phyloP scores from a whole-genome alignment of 768 basidiomycete genomes.

The Imleria badia region DNA sequence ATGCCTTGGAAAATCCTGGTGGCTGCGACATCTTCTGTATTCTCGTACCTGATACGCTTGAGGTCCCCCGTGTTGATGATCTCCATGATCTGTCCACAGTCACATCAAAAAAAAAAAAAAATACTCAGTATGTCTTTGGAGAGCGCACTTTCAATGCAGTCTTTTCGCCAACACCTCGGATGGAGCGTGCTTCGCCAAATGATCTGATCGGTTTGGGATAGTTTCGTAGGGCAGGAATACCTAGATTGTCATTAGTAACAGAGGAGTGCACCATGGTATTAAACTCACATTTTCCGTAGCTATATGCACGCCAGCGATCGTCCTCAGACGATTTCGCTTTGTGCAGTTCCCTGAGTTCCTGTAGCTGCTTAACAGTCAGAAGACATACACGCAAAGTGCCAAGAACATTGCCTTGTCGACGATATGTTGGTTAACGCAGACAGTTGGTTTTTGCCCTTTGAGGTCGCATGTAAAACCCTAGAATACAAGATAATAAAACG shows the following conservation, averaged over 20 bases:
- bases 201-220: conserved; percentile 59
- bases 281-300: conserved; percentile 63
- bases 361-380: conserved; percentile 43
- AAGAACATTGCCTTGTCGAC: conserved; percentile 58
- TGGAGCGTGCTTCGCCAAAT: conserved; percentile 54
- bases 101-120: background rate
- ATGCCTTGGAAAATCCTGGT: conserved; percentile 70
- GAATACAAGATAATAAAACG: background rate
- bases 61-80: conserved; percentile 75
- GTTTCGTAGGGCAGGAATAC: conserved; percentile 55
- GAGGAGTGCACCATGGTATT: background rate
- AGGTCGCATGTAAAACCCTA: conserved; percentile 72
- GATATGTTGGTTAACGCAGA: conserved; percentile 68
- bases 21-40: conserved; percentile 58
- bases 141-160: conserved; percentile 68
- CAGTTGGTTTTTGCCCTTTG: conserved; percentile 34
- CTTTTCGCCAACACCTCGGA: conserved; percentile 68
- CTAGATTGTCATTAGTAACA: conserved; percentile 35
- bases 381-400: background rate
- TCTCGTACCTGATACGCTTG: conserved; percentile 64
- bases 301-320: conserved; percentile 65
- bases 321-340: conserved; percentile 57
- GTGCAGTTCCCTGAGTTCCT: conserved; percentile 66
- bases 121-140: too few species aligned
- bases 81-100: conserved; percentile 66